Conservation (phyloP, 352 stramenopile genomes). For the Phytophthora kernoviae region DNA sequence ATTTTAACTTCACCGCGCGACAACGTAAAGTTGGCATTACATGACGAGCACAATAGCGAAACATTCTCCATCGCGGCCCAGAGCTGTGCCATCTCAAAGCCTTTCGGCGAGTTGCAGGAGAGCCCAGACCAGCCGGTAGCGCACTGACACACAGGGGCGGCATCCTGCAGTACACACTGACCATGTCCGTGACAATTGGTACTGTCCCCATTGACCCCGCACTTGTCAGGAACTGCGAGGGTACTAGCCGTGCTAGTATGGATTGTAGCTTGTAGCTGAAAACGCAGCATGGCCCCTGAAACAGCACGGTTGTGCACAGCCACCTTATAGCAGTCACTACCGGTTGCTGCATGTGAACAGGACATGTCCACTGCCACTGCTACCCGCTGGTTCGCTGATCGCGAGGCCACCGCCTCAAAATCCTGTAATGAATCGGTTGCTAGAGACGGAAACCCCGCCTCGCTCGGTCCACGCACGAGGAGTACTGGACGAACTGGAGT, state of each 20-base stretch:
- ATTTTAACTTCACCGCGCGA: conserved; percentile 55
- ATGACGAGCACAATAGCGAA: conserved; percentile 59
- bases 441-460: conserved; percentile 62
- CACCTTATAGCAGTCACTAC: conserved; percentile 73
- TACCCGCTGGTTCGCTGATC: conserved; percentile 38
- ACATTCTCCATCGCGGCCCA: conserved; percentile 62
- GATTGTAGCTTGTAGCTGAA: conserved; percentile 46
- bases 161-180: conserved; percentile 44
- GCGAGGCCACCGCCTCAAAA: conserved; percentile 41
- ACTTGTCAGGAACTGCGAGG: conserved; percentile 4
- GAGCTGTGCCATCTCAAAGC: conserved; percentile 61
- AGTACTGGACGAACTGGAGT: conserved; percentile 63
- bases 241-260: conserved; percentile 23
- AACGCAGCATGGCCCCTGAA: conserved; percentile 50
- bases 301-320: conserved; percentile 68
- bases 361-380: conserved; percentile 44
- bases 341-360: conserved; percentile 41
- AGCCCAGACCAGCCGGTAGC: conserved; percentile 63
- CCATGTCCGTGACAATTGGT: conserved; percentile 60
- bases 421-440: conserved; percentile 51
- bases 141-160: conserved; percentile 52
- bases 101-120: conserved; percentile 59
- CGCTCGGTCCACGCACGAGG: conserved; percentile 52
- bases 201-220: conserved; percentile 9
- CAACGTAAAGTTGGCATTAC: conserved; percentile 48